Evolutionary conservation across 306 rosid genomes (phyloP), one percentile per base, ranked within the genome.

Genomic region (Quercus robur): DNA sequence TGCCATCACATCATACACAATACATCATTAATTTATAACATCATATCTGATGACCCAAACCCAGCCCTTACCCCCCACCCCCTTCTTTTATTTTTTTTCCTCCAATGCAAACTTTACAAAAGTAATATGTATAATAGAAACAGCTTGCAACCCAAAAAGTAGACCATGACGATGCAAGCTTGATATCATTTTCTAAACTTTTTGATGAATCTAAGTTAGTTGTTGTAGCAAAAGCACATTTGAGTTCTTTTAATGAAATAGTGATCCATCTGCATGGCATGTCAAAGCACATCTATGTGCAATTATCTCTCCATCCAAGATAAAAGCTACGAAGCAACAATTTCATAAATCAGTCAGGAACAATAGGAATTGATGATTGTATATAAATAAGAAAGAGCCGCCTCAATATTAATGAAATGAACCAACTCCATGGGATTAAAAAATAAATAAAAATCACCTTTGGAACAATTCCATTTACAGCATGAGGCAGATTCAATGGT

Each of bases 401-500:
- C 38, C 79, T 70, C 44, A 70, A 70, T 51, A 10, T 67, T 67
- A 30, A 67, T 23, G 15, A 30, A 44, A 46, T 15, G 26, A 51
- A 76, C 75, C 74, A 84, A 25, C 80, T 30, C 66, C 44, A 54
- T 9, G 58, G 71, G 73, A 38, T 49, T 49, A 78, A 10, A 23
- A 62, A 64, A 74, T 54, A 73, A 81, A 41, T 41, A 41, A 62
- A 55, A 67, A 61, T 80, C 77, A 94, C 99, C 97, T 90, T 94
- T 38, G 97, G 99, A 81, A 94, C 99, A 70, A 83, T 83, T 61
- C 97, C 97, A 77, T 93, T 78, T 72, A 89, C 88, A 54, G 99
- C 99, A 78, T 54, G 93, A 81, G 97, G 97, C 81, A 94, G 85
- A 82, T 85, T 78, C 74, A 94, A 80, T 18, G 95, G 94, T 85